Percentiles rank a stretch among this genome's conserved stretches.
phyloP scores from a whole-genome alignment of 805 yeast genomes.

The Hanseniaspora meyeri region DNA sequence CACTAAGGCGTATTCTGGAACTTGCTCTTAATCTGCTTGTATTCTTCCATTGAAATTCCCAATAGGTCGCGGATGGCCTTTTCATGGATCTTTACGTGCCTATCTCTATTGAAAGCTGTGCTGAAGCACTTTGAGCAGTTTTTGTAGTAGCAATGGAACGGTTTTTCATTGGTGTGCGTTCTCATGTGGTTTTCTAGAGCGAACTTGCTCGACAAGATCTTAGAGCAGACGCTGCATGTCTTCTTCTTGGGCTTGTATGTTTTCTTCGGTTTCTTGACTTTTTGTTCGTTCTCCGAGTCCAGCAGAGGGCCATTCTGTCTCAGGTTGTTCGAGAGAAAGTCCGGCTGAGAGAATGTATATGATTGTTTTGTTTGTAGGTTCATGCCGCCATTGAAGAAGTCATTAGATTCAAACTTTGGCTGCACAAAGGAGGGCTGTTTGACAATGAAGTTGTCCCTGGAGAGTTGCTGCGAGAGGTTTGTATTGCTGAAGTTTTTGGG shows the following conservation, averaged over 20 bases:
- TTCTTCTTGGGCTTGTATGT: not conserved
- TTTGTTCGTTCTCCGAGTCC: not conserved
- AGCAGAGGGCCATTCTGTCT: not conserved
- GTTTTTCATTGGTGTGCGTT: constrained; percentile 9
- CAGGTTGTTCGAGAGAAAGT: not conserved
- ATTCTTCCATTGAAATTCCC: constrained; percentile 1
- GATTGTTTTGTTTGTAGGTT: not conserved
- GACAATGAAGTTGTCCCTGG: not conserved
- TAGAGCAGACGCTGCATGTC: not conserved
- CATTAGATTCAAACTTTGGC: not conserved
- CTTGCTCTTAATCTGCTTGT: not conserved
- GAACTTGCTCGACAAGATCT: constrained; percentile 1
- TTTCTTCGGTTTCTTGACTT: not conserved
- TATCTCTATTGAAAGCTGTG: constrained; percentile 9
- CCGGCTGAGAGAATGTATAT: not conserved
- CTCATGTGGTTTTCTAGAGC: constrained; percentile 10
- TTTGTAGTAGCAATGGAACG: not conserved
- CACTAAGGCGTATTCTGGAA: not conserved
- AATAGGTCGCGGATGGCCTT: not conserved
- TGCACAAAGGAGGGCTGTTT: not conserved
- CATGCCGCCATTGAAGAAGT: not conserved
- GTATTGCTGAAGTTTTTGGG: constrained; percentile 1
- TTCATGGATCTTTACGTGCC: constrained; percentile 9
- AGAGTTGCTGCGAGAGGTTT: not conserved
- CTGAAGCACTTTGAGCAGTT: constrained; percentile 3